phyloP scores from a whole-genome alignment of 1,139 yeast species.

The Nakaseomyces kungkrabaensis region DNA sequence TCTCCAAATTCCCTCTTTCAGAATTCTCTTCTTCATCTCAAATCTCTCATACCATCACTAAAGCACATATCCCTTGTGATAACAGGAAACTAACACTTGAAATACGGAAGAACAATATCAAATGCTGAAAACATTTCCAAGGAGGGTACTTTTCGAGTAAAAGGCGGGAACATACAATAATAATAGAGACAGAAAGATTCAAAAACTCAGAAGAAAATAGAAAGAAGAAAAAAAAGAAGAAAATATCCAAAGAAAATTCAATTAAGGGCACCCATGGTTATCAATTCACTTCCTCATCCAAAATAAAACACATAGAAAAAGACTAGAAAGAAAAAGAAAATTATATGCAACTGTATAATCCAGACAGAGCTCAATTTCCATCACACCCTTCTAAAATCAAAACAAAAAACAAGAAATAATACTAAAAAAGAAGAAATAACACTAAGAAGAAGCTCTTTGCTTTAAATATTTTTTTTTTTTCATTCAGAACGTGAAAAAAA shows the following conservation, averaged over 20 bases:
- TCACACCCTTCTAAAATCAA: neutral
- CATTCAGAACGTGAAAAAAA: too few species aligned
- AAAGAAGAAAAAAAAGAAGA: neutral
- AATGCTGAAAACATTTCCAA: neutral
- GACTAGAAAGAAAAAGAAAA: neutral
- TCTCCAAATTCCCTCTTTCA: neutral
- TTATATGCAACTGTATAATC: neutral
- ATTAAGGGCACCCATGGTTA: neutral
- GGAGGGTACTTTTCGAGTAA: neutral
- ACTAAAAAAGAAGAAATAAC: too few species aligned
- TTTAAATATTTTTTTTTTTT: neutral
- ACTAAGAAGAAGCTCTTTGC: neutral
- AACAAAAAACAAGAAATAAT: neutral
- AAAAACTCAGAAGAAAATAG: neutral
- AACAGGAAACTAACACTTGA: neutral
- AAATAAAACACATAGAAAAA: neutral
- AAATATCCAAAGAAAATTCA: neutral
- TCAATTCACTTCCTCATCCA: neutral
- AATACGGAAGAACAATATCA: neutral
- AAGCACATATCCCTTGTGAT: neutral
- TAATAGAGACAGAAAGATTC: too few species aligned
- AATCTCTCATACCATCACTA: too few species aligned
- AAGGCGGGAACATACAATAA: neutral
- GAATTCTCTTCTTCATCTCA: too few species aligned
- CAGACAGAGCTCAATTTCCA: neutral